Evolutionary conservation across 106 monocot species (phyloP).

Genomic region (Chionographis japonica): DNA sequence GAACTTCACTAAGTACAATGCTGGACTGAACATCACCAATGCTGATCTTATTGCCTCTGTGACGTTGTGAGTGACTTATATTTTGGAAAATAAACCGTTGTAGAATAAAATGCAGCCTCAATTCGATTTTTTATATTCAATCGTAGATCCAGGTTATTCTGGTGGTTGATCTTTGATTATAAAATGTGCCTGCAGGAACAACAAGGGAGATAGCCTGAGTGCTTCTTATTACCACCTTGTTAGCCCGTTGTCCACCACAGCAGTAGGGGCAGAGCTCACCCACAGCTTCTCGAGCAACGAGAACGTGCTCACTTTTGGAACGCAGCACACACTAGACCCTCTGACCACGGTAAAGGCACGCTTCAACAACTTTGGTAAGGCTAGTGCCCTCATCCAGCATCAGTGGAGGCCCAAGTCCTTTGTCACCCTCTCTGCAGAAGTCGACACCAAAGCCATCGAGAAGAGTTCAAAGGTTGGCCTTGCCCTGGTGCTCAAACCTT

Average conservation of each 20-base stretch:
- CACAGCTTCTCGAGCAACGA: conserved; percentile 78
- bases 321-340: conserved; percentile 73
- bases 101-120: no score
- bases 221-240: conserved; percentile 90
- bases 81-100: neutral
- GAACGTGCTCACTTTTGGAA: conserved; percentile 77
- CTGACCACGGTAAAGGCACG: conserved; percentile 72
- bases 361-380: conserved; percentile 82
- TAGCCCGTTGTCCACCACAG: conserved; percentile 52
- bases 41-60: conserved; percentile 69
- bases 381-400: conserved; percentile 80
- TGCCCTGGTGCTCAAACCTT: conserved; percentile 70
- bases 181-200: conserved; percentile 43
- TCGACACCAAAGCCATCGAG: conserved; percentile 82
- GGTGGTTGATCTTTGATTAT: neutral
- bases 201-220: conserved; percentile 68
- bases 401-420: conserved; percentile 86
- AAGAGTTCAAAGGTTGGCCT: conserved; percentile 85
- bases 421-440: conserved; percentile 75
- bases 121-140: no score
- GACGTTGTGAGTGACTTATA: conserved; percentile 51
- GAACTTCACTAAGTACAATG: conserved; percentile 85
- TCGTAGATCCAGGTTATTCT: no score
- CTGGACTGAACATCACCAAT: conserved; percentile 55
- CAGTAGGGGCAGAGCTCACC: conserved; percentile 78